These are phyloP conservation scores for Chenopodium berlandieri DNA, from an alignment of 148 eudicot genomes.

Conservation along the genomic window DNA sequence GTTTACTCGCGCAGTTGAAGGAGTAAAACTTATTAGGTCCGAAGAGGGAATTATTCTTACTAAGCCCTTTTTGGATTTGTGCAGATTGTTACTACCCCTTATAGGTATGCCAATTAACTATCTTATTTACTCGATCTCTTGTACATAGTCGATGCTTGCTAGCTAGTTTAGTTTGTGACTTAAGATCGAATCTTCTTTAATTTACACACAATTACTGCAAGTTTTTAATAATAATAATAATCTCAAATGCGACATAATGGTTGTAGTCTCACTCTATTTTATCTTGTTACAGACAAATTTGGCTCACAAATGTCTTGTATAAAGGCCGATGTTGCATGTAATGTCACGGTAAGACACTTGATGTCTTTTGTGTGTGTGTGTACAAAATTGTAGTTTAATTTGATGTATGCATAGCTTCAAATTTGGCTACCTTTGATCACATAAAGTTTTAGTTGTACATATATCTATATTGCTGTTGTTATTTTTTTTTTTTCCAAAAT, in stretches of 20 bases:
- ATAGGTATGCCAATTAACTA: constrained; percentile 41
- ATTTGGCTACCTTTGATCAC: constrained; percentile 1
- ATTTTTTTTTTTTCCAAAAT: no score
- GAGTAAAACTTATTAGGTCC: constrained; percentile 59
- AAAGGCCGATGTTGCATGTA: constrained; percentile 64
- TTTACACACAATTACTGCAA: no score
- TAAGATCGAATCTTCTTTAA: no score
- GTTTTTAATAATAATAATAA: no score
- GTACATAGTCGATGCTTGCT: no score
- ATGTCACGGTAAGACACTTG: constrained; percentile 53
- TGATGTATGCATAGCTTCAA: neutral
- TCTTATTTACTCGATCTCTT: neutral
- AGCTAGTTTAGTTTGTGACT: no score
- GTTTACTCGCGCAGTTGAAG: constrained; percentile 62
- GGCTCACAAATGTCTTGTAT: constrained; percentile 76
- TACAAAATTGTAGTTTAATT: neutral
- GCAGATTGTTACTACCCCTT: constrained; percentile 73
- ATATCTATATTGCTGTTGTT: no score
- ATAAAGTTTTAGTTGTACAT: neutral
- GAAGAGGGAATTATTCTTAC: constrained; percentile 66
- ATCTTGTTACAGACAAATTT: constrained; percentile 47
- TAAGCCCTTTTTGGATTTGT: constrained; percentile 72
- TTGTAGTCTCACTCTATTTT: neutral
- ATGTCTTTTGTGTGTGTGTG: no score
- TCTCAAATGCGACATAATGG: neutral